phyloP scores from a whole-genome alignment of 2,329 filamentous ascomycete genomes.

The Cladosporium colombiae region DNA sequence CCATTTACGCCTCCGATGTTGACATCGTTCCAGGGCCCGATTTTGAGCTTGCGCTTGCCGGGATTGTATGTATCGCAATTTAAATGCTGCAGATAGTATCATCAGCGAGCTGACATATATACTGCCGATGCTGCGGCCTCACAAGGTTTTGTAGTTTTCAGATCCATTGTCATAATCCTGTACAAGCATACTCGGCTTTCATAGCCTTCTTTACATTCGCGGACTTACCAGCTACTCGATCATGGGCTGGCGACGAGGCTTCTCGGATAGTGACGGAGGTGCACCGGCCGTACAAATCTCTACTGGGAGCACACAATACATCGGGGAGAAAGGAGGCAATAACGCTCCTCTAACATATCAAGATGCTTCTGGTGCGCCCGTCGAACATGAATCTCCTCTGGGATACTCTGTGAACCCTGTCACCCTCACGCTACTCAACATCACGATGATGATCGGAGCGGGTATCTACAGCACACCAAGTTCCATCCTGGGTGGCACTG shows the following conservation, averaged over 20 bases:
- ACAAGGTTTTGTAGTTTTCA: neutral
- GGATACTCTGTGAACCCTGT: constrained; percentile 60
- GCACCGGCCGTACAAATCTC: neutral
- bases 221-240: neutral
- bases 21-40: constrained; percentile 4
- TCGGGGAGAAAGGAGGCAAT: constrained; percentile 51
- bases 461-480: constrained; percentile 26
- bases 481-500: constrained; percentile 61
- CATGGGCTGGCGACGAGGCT: constrained; percentile 7
- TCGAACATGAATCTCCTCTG: constrained; percentile 59
- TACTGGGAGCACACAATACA: constrained; percentile 47
- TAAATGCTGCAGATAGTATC: neutral
- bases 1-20: constrained; percentile 8
- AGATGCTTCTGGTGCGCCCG: constrained; percentile 62
- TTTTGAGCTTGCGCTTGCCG: neutral
- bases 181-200: neutral
- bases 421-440: constrained; percentile 57
- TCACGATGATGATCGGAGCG: constrained; percentile 63
- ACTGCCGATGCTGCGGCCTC: neutral
- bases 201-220: neutral
- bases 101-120: neutral
- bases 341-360: constrained; percentile 56
- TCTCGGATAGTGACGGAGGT: neutral
- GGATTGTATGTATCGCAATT: neutral
- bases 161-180: neutral